phyloP scores from a whole-genome alignment of 495 filamentous ascomycete species.

The Penicillium herquei region DNA sequence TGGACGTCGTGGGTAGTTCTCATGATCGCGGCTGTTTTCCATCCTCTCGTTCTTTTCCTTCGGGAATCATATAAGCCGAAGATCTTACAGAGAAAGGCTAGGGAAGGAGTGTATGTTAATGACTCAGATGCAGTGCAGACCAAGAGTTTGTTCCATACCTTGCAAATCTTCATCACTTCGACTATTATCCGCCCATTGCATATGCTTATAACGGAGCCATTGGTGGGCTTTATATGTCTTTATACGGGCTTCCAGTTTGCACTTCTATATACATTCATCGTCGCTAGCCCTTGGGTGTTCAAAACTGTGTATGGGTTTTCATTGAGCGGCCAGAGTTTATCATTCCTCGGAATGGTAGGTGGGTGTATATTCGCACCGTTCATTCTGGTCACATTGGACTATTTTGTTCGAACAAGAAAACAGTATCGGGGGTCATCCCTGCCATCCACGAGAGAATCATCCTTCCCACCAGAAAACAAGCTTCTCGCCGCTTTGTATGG shows the following conservation, averaged over 20 bases:
- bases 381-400: constrained; percentile 14
- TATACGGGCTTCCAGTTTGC: constrained; percentile 41
- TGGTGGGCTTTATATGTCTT: constrained; percentile 50
- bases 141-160: constrained; percentile 11
- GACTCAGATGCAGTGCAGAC: neutral
- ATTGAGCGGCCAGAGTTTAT: constrained; percentile 9
- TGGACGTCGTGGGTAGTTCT: constrained; percentile 52
- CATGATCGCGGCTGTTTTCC: constrained; percentile 19
- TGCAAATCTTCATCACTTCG: constrained; percentile 20
- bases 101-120: constrained; percentile 15
- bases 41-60: constrained; percentile 35
- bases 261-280: constrained; percentile 43
- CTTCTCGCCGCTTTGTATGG: constrained; percentile 45
- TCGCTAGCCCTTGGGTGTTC: constrained; percentile 31
- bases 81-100: constrained; percentile 39
- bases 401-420: constrained; percentile 10
- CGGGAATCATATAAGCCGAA: constrained; percentile 55
- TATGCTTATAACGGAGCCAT: constrained; percentile 64
- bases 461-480: constrained; percentile 34
- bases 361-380: constrained; percentile 17
- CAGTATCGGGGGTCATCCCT: too few species aligned
- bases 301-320: constrained; percentile 37
- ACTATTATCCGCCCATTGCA: constrained; percentile 41
- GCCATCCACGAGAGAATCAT: constrained; percentile 7
- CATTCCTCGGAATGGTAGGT: constrained; percentile 17